Percentiles rank a stretch among this genome's conserved stretches.
These are phyloP conservation scores for Heritiera littoralis DNA, from an alignment of 345 rosid species.

Conservation along the genomic window DNA sequence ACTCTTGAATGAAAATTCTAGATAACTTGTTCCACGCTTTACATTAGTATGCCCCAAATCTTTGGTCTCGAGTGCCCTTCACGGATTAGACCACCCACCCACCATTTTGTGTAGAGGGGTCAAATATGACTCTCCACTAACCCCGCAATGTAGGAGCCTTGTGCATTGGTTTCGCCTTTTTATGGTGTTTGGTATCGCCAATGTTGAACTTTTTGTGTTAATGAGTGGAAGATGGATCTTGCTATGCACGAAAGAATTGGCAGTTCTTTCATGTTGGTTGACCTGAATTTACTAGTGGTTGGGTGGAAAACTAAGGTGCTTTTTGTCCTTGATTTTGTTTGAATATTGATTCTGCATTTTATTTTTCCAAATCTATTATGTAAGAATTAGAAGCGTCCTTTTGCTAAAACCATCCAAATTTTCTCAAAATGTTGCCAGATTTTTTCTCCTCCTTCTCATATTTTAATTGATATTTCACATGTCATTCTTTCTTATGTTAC, in stretches of 20 bases:
- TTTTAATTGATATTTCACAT: neutral
- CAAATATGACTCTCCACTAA: too few species aligned
- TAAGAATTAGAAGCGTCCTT: neutral
- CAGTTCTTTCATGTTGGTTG: neutral
- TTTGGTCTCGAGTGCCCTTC: neutral
- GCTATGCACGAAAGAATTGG: neutral
- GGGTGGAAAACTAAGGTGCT: neutral
- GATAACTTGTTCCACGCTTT: neutral
- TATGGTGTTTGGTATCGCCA: neutral
- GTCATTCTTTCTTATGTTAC: neutral
- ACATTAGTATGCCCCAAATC: neutral
- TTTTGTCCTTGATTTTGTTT: neutral
- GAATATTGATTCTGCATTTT: too few species aligned
- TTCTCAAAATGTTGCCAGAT: neutral
- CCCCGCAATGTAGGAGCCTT: too few species aligned
- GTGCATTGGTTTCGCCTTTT: too few species aligned
- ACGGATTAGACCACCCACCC: neutral
- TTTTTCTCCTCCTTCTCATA: neutral
- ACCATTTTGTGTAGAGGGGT: neutral
- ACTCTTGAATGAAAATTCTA: neutral
- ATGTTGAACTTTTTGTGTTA: neutral
- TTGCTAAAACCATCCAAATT: neutral
- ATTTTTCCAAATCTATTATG: neutral
- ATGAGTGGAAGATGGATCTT: neutral
- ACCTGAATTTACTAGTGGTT: neutral